phyloP scores from a whole-genome alignment of 169 alveolate genomes.

The Pseudocohnilembus persalinus region DNA sequence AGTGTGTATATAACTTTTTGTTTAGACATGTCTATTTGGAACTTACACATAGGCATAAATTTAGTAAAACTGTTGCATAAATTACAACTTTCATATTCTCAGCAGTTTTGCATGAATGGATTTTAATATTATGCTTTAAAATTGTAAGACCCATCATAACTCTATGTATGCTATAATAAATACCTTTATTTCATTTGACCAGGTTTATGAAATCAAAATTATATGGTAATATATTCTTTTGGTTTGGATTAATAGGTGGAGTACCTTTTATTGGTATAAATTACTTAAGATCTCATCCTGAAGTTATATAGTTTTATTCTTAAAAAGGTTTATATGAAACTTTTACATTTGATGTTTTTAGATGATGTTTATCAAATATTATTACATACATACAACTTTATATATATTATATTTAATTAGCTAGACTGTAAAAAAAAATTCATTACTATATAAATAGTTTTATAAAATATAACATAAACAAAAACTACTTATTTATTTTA shows the following conservation, averaged over 20 bases:
- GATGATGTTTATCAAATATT: no score
- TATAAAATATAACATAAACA: no score
- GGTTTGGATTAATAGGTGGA: not conserved
- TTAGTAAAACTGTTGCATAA: constrained; percentile 52
- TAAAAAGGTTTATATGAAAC: not conserved
- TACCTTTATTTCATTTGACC: not conserved
- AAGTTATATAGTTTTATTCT: not conserved
- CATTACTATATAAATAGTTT: no score
- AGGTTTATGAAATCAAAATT: not conserved
- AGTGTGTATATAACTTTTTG: constrained; percentile 67
- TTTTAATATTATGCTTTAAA: no score
- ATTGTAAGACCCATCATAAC: not conserved
- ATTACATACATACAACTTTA: no score
- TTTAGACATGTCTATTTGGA: constrained; percentile 77
- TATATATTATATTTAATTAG: no score
- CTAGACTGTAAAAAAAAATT: no score
- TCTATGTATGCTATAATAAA: not conserved
- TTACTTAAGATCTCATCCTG: not conserved
- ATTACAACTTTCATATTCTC: constrained; percentile 68
- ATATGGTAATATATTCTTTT: not conserved
- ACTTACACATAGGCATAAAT: constrained; percentile 23
- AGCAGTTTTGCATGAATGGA: constrained; percentile 76
- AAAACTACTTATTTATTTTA: no score
- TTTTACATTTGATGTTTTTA: no score
- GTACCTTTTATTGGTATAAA: not conserved